Evolutionary conservation across 2,329 filamentous ascomycete genomes (phyloP), one percentile per base, ranked within the genome.

Genomic region (Chrysoporthe austroafricana): DNA sequence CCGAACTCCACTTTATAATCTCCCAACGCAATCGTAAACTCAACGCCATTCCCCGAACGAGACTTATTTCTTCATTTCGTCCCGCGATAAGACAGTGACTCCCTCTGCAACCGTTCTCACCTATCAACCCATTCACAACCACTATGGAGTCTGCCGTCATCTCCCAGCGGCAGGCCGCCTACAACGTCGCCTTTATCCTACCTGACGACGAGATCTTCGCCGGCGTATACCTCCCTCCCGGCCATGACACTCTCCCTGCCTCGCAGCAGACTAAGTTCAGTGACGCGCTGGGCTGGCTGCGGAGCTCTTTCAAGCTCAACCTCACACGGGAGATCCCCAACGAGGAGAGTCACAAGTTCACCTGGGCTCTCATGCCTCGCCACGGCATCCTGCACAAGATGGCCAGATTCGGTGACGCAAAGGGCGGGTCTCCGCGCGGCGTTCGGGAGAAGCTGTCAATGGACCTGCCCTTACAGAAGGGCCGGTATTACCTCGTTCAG

Each of bases 321-420:
- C 21, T 63, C 18, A 16, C 32, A 26, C 5, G 7, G 2, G 18
- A 36, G n/a, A 26, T 1, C 32, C 32, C 46, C 9, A 7, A 34
- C 13, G 39, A 6, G 5, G 8, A 54, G 2, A 34, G 21, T 3
- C n/a, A 54, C 26, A 26, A 63, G 21, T 9, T 21, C 4, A 4
- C 18, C 4, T 63, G 61, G 46, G 43, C 61, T 0, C 36, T 63
- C 18, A 54, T 54, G 50, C 50, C 50, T 18, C 21, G 21, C 50
- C 18, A 54, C 1, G 50, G 50, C 50, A 54, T 54, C 50, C 18
- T 54, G 50, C 21, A 54, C 50, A 54, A 54, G 50, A 54, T 54
- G 50, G 50, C 50, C 16, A 54, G n/a, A 18, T 32, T 11, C 50
- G 50, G 21, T 5, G 50, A 54, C 50, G 50, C 5, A 16, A 18